Evolutionary conservation across 345 rosid genomes (phyloP).

Genomic region (Punica granatum): DNA sequence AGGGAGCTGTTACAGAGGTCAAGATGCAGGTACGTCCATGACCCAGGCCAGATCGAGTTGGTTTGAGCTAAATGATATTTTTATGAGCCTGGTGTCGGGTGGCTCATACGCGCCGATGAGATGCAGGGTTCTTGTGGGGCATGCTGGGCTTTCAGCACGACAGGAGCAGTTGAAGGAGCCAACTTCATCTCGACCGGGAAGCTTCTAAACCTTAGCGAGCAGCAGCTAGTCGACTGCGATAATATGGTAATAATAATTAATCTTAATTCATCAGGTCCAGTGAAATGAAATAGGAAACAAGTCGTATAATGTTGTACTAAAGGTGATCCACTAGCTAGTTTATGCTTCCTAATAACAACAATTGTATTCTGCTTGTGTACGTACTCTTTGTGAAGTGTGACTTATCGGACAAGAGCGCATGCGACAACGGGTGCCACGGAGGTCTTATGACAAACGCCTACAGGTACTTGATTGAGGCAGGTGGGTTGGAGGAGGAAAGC

Average conservation of each 20-base stretch:
- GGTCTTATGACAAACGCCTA: constrained; percentile 94
- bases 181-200: constrained; percentile 62
- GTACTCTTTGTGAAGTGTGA: constrained; percentile 40
- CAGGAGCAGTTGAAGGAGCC: constrained; percentile 85
- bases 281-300: no score
- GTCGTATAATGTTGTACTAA: no score
- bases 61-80: neutral
- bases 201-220: constrained; percentile 90
- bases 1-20: constrained; percentile 83
- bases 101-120: no score
- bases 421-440: constrained; percentile 74
- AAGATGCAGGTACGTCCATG: constrained; percentile 54
- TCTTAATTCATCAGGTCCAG: no score
- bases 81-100: neutral
- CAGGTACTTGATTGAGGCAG: constrained; percentile 60
- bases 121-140: constrained; percentile 80
- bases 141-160: constrained; percentile 96
- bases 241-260: constrained; percentile 28
- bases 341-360: no score
- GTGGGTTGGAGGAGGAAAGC: constrained; percentile 69
- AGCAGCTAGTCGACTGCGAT: constrained; percentile 89
- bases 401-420: constrained; percentile 40
- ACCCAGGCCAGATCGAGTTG: neutral
- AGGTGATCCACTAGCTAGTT: no score
- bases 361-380: neutral